Percentiles rank a stretch among this genome's conserved stretches.
Conservation (phyloP, 192 early-diverging fungal species). For the Geranomyces michiganensis region DNA sequence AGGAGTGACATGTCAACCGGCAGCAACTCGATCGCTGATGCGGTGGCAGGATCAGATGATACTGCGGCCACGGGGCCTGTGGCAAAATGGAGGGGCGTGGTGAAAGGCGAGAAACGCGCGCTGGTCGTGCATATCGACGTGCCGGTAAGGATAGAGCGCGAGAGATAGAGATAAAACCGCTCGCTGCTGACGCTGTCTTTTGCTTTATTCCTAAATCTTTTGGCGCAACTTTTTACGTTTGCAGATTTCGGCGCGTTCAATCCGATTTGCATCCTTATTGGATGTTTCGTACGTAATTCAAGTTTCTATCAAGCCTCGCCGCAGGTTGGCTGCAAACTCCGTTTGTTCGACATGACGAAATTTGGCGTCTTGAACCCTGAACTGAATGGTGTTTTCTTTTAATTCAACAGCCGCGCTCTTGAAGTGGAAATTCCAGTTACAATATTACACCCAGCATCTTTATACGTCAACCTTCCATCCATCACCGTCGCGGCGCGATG, state of each 20-base stretch:
- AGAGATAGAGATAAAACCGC: no score
- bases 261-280: slow-evolving; percentile 40
- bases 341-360: no score
- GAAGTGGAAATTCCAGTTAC: slow-evolving; percentile 49
- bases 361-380: neutral
- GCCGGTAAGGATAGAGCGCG: slow-evolving; percentile 35
- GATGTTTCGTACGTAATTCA: slow-evolving; percentile 53
- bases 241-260: slow-evolving; percentile 39
- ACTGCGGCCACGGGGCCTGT: neutral
- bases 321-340: slow-evolving; percentile 24
- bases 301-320: slow-evolving; percentile 34
- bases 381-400: neutral
- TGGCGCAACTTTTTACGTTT: neutral
- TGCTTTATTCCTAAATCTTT: neutral
- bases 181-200: no score
- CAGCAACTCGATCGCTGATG: neutral
- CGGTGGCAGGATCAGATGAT: neutral
- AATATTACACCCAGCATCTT: slow-evolving; percentile 48
- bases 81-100: slow-evolving; percentile 46
- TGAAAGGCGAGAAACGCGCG: slow-evolving; percentile 14
- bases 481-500: neutral
- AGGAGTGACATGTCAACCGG: neutral
- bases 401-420: neutral
- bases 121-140: slow-evolving; percentile 42
- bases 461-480: slow-evolving; percentile 32